A percentile compares a stretch with the other conserved stretches of the same genome.
Evolutionary conservation across 2,329 filamentous ascomycete species (phyloP).

Genomic region (Cytospora schulzeri): DNA sequence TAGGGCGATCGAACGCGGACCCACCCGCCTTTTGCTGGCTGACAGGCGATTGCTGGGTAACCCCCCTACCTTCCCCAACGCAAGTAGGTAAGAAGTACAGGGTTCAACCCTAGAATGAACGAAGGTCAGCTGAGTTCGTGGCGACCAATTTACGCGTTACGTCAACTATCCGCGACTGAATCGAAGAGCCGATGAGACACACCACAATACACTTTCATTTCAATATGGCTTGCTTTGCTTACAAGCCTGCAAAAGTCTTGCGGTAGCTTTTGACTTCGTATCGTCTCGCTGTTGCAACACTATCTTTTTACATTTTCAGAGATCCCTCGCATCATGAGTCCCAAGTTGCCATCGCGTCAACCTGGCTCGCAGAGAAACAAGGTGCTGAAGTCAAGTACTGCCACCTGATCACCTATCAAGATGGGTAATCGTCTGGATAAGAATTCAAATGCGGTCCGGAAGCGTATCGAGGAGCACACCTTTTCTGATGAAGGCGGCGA

Average conservation of each 20-base stretch:
- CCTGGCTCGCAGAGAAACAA: conserved; percentile 13
- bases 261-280: not conserved
- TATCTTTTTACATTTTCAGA: not conserved
- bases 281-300: not conserved
- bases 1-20: not conserved
- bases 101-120: not conserved
- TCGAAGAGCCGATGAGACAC: not conserved
- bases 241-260: not conserved
- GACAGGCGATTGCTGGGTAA: not conserved
- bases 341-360: not conserved
- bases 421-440: conserved; percentile 66
- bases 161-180: not conserved
- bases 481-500: conserved; percentile 85
- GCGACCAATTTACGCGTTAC: conserved; percentile 9
- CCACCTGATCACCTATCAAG: conserved; percentile 29
- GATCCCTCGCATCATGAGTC: conserved; percentile 18
- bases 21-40: not conserved
- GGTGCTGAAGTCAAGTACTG: conserved; percentile 21
- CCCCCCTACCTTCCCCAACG: not conserved
- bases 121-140: conserved; percentile 17
- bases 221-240: conserved; percentile 1
- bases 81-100: not conserved
- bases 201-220: conserved; percentile 4
- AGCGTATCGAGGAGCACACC: conserved; percentile 64
- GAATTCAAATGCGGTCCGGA: conserved; percentile 63